These are phyloP conservation scores for Melampsora americana DNA, from an alignment of 1,284 basidiomycete genomes.

Conservation along the genomic window DNA sequence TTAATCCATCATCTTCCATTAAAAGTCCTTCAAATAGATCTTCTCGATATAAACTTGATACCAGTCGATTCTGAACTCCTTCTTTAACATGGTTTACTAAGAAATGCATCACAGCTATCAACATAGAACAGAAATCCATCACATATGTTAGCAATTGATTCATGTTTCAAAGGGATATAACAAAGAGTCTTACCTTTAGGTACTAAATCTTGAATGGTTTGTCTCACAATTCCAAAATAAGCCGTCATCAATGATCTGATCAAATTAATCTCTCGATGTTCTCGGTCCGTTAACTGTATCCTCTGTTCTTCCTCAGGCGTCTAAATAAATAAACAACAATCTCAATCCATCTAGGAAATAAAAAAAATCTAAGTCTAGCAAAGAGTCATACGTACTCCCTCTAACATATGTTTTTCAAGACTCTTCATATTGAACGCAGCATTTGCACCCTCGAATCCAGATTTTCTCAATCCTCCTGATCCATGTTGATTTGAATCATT, in stretches of 20 bases:
- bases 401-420: conserved; percentile 72
- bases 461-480: conserved; percentile 55
- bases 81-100: conserved; percentile 95
- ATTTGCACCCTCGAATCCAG: conserved; percentile 68
- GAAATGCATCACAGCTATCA: conserved; percentile 57
- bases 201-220: conserved; percentile 92
- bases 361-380: conserved; percentile 5
- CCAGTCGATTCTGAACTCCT: conserved; percentile 91
- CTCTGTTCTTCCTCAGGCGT: conserved; percentile 62
- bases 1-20: conserved; percentile 92
- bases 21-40: conserved; percentile 78
- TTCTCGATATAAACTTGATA: conserved; percentile 72
- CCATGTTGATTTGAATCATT: conserved; percentile 20
- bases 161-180: neutral
- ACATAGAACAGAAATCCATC: conserved; percentile 66
- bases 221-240: conserved; percentile 93
- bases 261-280: conserved; percentile 93
- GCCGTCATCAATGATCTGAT: conserved; percentile 91
- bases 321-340: conserved; percentile 54
- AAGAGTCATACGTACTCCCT: conserved; percentile 48
- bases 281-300: conserved; percentile 66
- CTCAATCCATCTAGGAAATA: neutral
- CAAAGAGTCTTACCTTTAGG: conserved; percentile 72
- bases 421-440: conserved; percentile 99
- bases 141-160: neutral